These are phyloP conservation scores for Amphichorda felina DNA, from an alignment of 2,329 filamentous ascomycete genomes.

Conservation along the genomic window DNA sequence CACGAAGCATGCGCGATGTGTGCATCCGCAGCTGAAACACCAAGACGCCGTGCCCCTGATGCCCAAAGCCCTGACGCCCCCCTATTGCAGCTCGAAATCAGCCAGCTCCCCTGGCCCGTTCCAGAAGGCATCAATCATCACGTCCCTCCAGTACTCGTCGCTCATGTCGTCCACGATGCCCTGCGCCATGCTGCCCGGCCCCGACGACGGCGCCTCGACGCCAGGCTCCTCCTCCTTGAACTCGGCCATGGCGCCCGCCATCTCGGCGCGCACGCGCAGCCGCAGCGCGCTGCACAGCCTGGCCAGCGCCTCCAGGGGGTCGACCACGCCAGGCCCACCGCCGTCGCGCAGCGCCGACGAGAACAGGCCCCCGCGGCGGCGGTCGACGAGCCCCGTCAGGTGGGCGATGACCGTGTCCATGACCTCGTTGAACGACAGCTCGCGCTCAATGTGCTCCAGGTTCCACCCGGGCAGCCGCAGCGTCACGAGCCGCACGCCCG, in stretches of 20 bases:
- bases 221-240: neutral
- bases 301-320: constrained; percentile 19
- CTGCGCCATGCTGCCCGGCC: neutral
- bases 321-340: constrained; percentile 4
- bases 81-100: neutral
- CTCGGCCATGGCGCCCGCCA: neutral
- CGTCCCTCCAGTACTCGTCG: constrained; percentile 13
- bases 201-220: neutral
- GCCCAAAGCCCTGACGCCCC: too few species aligned
- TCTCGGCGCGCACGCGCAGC: constrained; percentile 12
- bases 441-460: constrained; percentile 11
- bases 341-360: neutral
- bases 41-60: too few species aligned
- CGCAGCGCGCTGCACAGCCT: constrained; percentile 17
- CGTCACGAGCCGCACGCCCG: constrained; percentile 32
- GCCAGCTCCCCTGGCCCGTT: constrained; percentile 7
- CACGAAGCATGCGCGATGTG: neutral
- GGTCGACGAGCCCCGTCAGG: constrained; percentile 14
- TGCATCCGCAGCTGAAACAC: too few species aligned
- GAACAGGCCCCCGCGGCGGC: constrained; percentile 14
- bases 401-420: constrained; percentile 16
- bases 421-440: constrained; percentile 8
- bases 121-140: constrained; percentile 13
- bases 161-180: constrained; percentile 9
- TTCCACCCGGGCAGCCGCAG: constrained; percentile 35